Conservation (phyloP, 2,329 filamentous ascomycete genomes). For the Claviceps citrina region DNA sequence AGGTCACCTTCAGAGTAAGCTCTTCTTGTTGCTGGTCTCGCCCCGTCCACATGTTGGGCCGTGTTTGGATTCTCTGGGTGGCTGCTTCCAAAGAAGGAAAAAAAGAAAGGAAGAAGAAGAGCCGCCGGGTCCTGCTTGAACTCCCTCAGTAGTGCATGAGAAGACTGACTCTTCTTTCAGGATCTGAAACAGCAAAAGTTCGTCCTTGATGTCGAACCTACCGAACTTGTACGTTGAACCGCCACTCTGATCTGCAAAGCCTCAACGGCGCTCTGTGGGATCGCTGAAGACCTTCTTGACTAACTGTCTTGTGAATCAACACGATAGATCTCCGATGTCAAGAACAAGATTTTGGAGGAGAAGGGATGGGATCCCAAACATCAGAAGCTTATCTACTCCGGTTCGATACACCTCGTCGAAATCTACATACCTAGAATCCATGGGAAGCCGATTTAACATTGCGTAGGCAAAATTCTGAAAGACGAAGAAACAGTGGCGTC, state of each 20-base stretch:
- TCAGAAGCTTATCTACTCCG: slow-evolving; percentile 97
- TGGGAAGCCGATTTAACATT: slow-evolving; percentile 10
- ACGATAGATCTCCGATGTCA: slow-evolving; percentile 66
- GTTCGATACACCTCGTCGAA: slow-evolving; percentile 32
- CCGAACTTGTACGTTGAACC: slow-evolving; percentile 61
- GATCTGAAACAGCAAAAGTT: slow-evolving; percentile 99
- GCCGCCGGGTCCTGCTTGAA: too few relatives aligned
- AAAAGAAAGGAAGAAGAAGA: too few relatives aligned
- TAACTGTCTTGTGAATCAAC: slow-evolving; percentile 1
- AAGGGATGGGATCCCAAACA: slow-evolving; percentile 86
- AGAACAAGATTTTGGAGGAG: slow-evolving; percentile 79
- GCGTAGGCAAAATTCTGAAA: slow-evolving; percentile 85
- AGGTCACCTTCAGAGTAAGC: slow-evolving; percentile 51
- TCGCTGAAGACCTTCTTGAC: slow-evolving; percentile 7
- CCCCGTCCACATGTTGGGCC: neutral
- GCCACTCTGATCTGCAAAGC: slow-evolving; percentile 10
- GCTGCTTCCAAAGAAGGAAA: neutral
- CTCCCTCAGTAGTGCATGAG: neutral
- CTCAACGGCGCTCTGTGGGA: slow-evolving; percentile 3
- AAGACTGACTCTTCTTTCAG: slow-evolving; percentile 28
- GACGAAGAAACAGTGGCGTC: slow-evolving; percentile 93
- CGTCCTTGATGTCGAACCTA: slow-evolving; percentile 82
- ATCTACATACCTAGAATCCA: slow-evolving; percentile 1
- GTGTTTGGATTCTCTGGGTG: neutral
- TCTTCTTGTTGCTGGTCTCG: slow-evolving; percentile 1